phyloP scores from a whole-genome alignment of 345 rosid genomes.

The Salix exigua region DNA sequence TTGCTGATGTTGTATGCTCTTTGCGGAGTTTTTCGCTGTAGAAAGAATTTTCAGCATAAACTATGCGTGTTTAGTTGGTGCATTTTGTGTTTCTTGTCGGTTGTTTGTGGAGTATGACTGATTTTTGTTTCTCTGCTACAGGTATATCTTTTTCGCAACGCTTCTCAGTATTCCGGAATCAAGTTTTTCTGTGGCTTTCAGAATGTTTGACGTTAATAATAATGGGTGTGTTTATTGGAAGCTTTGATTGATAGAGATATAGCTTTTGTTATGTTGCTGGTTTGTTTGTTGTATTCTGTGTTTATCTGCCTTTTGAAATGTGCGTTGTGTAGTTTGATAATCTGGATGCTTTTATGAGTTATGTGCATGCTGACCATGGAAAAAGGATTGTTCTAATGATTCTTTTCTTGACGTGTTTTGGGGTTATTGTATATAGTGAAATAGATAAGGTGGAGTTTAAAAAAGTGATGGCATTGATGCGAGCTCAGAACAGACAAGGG shows the following conservation, averaged over 20 bases:
- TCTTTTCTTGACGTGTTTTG: constrained; percentile 6
- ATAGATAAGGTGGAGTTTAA: constrained; percentile 80
- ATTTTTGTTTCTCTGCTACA: constrained; percentile 26
- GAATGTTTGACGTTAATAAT: constrained; percentile 80
- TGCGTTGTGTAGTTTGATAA: background rate
- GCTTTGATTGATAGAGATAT: background rate
- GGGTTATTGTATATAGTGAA: constrained; percentile 45
- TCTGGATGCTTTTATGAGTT: background rate
- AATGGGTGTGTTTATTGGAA: constrained; percentile 54
- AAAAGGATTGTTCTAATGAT: background rate
- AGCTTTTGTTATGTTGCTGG: background rate
- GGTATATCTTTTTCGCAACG: constrained; percentile 90
- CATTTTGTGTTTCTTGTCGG: background rate
- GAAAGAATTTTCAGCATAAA: too few relatives aligned
- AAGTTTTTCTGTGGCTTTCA: constrained; percentile 76
- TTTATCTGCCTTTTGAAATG: constrained; percentile 34
- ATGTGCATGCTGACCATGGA: background rate
- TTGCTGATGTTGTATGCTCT: background rate
- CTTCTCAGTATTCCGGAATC: constrained; percentile 91
- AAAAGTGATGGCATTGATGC: constrained; percentile 90
- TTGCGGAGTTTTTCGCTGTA: too few relatives aligned
- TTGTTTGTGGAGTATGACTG: constrained; percentile 4
- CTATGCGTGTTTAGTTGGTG: background rate
- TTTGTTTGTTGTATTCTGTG: background rate
- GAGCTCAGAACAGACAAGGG: constrained; percentile 82